Evolutionary conservation across 331 rosid species (phyloP), one percentile per base, ranked within the genome.

Genomic region (Quercus tomentella): DNA sequence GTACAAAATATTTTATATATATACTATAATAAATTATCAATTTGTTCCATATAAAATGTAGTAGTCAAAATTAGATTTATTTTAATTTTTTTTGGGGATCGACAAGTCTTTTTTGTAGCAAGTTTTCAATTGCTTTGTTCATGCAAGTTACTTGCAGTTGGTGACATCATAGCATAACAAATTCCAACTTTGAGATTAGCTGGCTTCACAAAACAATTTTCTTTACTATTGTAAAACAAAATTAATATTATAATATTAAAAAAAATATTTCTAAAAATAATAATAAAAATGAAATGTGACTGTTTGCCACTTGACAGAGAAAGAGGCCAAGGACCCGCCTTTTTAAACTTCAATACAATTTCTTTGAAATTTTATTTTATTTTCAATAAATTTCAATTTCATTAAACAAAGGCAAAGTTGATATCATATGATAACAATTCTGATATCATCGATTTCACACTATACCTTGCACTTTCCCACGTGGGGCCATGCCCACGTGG

Each of bases 401-500:
- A 49, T 49, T 49, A 5, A 14, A 3, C 55, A 49, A 49, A 49
- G 16, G 55, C 14, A 41, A 41, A 41, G 49, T 10, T 41, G 49
- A 41, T 41, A 41, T 41, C 14, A 49, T 11, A 22, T 23, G 66
- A 60, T n/a, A 60, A 23, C 17, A 60, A 37, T 26, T 56, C 55
- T 33, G 73, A 7, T 11, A 1, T 23, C 56, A 52, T 43, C 49
- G 55, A 49, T 49, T 49, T 41, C 49, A 41, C 18, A 49, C 55
- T 12, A 37, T 37, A 31, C 45, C 43, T 11, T 55, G 37, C 62
- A 20, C 28, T 61, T 11, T 23, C 60, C 70, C 45, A 52, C 55
- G 82, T 76, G 72, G 26, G 52, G 28, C 63, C 65, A 2, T 35
- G 20, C 70, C 73, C 22, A 78, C 81, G 62, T 82, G 85, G 78